A percentile compares a stretch with the other conserved stretches of the same genome.
Evolutionary conservation across 257 asterid species (phyloP).

Genomic region (Lantana camara): DNA sequence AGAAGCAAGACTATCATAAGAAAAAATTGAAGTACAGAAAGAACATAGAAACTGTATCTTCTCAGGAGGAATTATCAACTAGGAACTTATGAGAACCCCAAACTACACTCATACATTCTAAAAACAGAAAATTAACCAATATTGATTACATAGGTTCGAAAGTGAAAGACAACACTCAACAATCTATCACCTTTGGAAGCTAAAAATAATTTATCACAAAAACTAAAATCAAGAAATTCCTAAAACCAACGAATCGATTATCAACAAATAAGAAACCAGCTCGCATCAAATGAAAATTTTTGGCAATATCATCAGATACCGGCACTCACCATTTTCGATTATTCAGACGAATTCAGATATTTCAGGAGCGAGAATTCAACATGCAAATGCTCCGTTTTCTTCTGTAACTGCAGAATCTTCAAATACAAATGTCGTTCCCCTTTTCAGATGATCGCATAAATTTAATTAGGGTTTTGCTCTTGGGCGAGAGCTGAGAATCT

Average conservation of each 20-base stretch:
- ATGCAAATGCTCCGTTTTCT: slow-evolving; percentile 14
- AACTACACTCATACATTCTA: neutral
- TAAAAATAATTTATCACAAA: neutral
- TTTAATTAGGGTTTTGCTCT: slow-evolving; percentile 26
- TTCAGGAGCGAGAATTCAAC: slow-evolving; percentile 9
- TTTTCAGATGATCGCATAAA: neutral
- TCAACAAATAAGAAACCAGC: neutral
- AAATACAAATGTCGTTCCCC: neutral
- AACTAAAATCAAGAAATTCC: neutral
- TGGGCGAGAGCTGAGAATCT: neutral
- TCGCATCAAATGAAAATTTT: neutral
- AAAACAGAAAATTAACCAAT: neutral
- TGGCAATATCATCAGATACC: neutral
- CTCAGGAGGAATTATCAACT: neutral
- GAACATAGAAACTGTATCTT: too few relatives aligned
- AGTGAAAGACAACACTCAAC: neutral
- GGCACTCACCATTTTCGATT: slow-evolving; percentile 33
- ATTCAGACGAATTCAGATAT: slow-evolving; percentile 16
- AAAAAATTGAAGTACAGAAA: too few relatives aligned
- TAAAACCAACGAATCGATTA: neutral
- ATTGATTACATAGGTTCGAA: neutral
- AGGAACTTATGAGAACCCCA: neutral
- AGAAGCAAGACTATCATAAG: too few relatives aligned
- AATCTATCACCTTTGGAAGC: neutral
- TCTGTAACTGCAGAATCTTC: neutral